Percentiles rank a stretch among this genome's conserved stretches.
Evolutionary conservation across 345 rosid genomes (phyloP).

Genomic region (Salix exigua): DNA sequence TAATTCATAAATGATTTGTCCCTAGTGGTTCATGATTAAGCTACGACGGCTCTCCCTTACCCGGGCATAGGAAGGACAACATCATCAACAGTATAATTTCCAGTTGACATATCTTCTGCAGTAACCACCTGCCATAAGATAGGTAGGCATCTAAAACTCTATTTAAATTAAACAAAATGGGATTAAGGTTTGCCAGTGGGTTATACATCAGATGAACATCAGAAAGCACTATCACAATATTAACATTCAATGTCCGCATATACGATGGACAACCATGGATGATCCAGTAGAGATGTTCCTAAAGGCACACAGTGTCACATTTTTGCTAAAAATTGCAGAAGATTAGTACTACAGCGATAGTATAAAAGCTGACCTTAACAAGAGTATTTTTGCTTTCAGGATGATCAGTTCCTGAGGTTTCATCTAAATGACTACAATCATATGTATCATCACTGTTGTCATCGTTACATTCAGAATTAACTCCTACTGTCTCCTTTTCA

Average conservation of each 20-base stretch:
- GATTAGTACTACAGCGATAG: neutral
- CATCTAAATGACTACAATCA: conserved; percentile 54
- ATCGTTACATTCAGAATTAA: conserved; percentile 44
- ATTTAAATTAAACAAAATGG: neutral
- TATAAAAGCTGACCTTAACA: conserved; percentile 56
- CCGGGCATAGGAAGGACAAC: conserved; percentile 91
- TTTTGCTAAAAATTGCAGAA: neutral
- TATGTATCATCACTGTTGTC: conserved; percentile 33
- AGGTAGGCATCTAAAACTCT: conserved; percentile 16
- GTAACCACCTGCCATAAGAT: conserved; percentile 53
- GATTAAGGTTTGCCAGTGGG: neutral
- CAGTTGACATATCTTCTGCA: conserved; percentile 56
- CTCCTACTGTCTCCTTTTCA: conserved; percentile 29
- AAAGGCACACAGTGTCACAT: neutral
- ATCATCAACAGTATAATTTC: conserved; percentile 65
- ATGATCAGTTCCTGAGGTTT: conserved; percentile 50
- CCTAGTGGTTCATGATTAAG: neutral
- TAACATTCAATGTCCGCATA: neutral
- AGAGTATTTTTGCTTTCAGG: conserved; percentile 43
- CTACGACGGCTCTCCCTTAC: conserved; percentile 38
- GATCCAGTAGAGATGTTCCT: neutral
- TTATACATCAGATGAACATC: neutral
- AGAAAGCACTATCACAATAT: neutral
- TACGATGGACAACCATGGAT: neutral
- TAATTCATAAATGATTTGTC: neutral